Base-by-base conservation (phyloP, 2,329 filamentous ascomycete species). In the Grosmannia serpens region DNA sequence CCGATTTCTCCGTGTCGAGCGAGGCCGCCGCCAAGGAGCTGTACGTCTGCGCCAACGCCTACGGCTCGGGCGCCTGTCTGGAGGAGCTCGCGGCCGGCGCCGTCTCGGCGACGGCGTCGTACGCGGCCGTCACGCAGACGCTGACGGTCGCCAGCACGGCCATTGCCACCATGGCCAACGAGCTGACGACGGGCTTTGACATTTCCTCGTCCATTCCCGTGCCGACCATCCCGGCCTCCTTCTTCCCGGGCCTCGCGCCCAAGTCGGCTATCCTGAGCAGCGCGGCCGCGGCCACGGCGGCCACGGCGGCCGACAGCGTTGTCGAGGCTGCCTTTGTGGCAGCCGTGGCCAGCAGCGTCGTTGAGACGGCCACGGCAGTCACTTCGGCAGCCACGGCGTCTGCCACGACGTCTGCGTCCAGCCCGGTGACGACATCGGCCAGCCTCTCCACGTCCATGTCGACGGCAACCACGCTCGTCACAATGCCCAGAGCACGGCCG, bases 1-100 rank as follows among this genome's bases (percentile, higher is more conserved):
- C 44, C 20, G 57, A 64, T 58, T 64, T 67, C 44, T 56, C 59
- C 46, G 55, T 67, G 4, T 65, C 65, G 62, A 65, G 65, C n/a
- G 62, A 64, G 53, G 47, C 60, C 26, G 63, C 61, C 20, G 52
- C 56, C 11, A 41, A 26, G 7, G 59, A 61, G 41, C 41, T 60
- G 9, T 63, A 63, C 44, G 59, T 61, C 29, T 65, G 64, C 57
- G 49, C 50, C 31, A 65, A 63, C 47, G 60, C 63, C 7, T 66
- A 64, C 41, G 65, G 64, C 13, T 51, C 2, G 6, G 65, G 65
- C 1, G 64, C 31, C 6, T 66, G 65, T 31, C 55, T 66, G 27
- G 49, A 53, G 29, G 20, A 13, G 17, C 27, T 56, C 7, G 22
- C 31, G 35, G 35, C 35, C 35, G 35, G 26, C 1, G 59, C 58